These are phyloP conservation scores for Tuber umbilicatum DNA, from an alignment of 495 filamentous ascomycete genomes.

Conservation along the genomic window DNA sequence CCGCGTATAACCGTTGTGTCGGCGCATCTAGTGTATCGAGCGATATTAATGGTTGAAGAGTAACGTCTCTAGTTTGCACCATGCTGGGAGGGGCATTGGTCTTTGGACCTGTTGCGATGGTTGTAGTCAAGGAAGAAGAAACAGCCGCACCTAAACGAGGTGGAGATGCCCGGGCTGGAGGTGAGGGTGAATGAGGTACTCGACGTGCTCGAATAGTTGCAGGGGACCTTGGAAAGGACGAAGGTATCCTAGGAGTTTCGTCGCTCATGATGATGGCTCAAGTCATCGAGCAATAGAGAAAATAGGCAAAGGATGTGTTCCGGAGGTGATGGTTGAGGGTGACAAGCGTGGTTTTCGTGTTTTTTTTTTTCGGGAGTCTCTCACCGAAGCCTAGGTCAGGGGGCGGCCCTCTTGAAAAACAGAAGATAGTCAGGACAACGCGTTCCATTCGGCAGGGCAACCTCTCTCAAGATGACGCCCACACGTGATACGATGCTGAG, in stretches of 20 bases:
- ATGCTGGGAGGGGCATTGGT: slow-evolving; percentile 15
- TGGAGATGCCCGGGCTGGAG: neutral
- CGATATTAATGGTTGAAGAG: slow-evolving; percentile 25
- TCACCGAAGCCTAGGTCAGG: neutral
- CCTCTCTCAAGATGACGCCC: neutral
- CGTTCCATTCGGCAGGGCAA: neutral
- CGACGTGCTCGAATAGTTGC: slow-evolving; percentile 11
- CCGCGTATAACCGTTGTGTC: slow-evolving; percentile 76
- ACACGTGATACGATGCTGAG: neutral
- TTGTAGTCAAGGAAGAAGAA: slow-evolving; percentile 1
- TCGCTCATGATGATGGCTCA: slow-evolving; percentile 24
- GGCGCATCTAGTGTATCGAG: slow-evolving; percentile 70
- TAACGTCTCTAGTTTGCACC: slow-evolving; percentile 6
- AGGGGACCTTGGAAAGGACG: slow-evolving; percentile 36
- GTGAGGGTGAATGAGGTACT: neutral
- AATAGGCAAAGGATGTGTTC: neutral
- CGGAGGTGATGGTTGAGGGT: slow-evolving; percentile 6
- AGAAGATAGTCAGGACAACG: neutral
- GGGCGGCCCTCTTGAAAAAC: neutral
- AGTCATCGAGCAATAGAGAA: slow-evolving; percentile 22
- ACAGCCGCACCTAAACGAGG: neutral
- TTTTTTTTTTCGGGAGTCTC: slow-evolving; percentile 11
- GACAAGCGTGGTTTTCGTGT: slow-evolving; percentile 17
- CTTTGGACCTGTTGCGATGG: slow-evolving; percentile 9
- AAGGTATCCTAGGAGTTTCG: slow-evolving; percentile 31